phyloP scores from a whole-genome alignment of 2,329 filamentous ascomycete species.

The Cladosporium austrohemisphaericum region DNA sequence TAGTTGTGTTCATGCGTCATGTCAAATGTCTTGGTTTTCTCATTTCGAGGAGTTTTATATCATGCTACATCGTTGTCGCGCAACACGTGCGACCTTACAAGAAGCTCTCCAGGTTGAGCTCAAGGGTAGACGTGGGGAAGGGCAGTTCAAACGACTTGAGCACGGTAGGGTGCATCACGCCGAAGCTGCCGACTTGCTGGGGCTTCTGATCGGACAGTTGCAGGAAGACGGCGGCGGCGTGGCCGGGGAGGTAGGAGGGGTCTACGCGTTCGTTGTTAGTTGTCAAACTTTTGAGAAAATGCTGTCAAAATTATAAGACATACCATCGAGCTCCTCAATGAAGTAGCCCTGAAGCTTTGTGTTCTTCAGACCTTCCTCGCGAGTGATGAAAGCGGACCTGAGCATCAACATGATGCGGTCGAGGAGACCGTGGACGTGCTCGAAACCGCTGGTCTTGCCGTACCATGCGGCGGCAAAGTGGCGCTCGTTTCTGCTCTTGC shows the following conservation, averaged over 20 bases:
- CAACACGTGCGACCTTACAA: conserved; percentile 88
- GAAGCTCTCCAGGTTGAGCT: conserved; percentile 93
- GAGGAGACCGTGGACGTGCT: conserved; percentile 88
- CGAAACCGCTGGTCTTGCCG: conserved; percentile 90
- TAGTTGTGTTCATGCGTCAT: conserved; percentile 2
- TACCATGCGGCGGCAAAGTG: conserved; percentile 97
- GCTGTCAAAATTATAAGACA: conserved; percentile 25
- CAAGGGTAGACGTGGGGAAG: conserved; percentile 89
- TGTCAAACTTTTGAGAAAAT: no score
- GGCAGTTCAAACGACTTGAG: conserved; percentile 89
- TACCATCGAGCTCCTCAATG: conserved; percentile 85
- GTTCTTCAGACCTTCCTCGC: conserved; percentile 62
- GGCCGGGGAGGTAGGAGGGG: conserved; percentile 85
- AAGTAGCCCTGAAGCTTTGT: conserved; percentile 65
- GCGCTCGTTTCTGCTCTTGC: conserved; percentile 85
- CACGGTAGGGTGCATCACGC: conserved; percentile 88
- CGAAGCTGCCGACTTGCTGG: conserved; percentile 79
- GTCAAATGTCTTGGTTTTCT: neutral
- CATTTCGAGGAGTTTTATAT: neutral
- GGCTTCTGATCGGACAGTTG: conserved; percentile 66
- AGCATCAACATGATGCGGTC: conserved; percentile 93
- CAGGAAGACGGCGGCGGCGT: conserved; percentile 80
- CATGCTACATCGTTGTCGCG: conserved; percentile 47
- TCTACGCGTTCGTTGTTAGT: conserved; percentile 43
- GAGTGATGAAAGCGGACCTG: conserved; percentile 72